phyloP scores from a whole-genome alignment of 768 basidiomycete genomes.

The Kondoa malvinella region DNA sequence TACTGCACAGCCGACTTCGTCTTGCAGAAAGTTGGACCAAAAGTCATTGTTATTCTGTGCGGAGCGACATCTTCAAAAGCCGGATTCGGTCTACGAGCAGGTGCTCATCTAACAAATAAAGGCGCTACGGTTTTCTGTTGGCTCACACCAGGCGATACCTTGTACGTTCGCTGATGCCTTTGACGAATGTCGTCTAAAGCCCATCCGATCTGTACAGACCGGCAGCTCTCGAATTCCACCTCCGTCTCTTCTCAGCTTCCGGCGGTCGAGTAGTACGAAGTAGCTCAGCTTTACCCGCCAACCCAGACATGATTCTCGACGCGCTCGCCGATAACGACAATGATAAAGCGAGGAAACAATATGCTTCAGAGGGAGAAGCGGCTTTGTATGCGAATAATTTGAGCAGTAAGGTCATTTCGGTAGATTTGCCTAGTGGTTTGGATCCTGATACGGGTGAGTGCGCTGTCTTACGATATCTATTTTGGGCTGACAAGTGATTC shows the following conservation, averaged over 20 bases:
- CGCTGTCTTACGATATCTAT: constrained; percentile 4
- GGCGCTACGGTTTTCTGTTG: constrained; percentile 8
- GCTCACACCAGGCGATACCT: not conserved
- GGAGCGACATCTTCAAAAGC: constrained; percentile 10
- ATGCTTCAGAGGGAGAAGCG: constrained; percentile 8
- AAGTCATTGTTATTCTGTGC: constrained; percentile 10
- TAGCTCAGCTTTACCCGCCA: constrained; percentile 8
- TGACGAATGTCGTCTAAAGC: not conserved
- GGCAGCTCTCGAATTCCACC: constrained; percentile 14
- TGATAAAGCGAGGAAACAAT: not conserved
- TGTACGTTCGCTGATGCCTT: not conserved
- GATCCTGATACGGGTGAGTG: constrained; percentile 15
- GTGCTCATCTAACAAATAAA: constrained; percentile 19
- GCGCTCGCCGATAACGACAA: constrained; percentile 17
- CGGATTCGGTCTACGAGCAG: constrained; percentile 14
- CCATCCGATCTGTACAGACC: constrained; percentile 10
- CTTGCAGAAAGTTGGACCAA: not conserved
- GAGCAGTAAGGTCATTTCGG: constrained; percentile 2
- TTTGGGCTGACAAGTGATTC: not conserved
- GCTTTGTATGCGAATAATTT: constrained; percentile 8
- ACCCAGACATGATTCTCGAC: constrained; percentile 15
- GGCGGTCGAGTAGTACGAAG: constrained; percentile 16
- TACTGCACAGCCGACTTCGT: constrained; percentile 12
- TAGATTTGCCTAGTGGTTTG: constrained; percentile 16
- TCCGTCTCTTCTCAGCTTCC: constrained; percentile 13